phyloP scores from a whole-genome alignment of 768 basidiomycete genomes.

The Dacryopinax primogenitus region DNA sequence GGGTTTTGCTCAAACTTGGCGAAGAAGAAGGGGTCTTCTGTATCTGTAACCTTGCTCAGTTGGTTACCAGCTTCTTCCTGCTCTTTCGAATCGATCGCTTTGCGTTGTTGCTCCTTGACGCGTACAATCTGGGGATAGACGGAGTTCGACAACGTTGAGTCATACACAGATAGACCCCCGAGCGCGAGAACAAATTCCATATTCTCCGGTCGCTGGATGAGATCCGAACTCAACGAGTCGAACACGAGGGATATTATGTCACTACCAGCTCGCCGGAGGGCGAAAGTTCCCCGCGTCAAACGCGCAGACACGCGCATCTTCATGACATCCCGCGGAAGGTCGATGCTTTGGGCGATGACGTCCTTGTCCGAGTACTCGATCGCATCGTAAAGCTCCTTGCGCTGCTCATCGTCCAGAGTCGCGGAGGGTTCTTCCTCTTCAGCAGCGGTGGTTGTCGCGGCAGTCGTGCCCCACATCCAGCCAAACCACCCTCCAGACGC shows the following conservation, averaged over 20 bases:
- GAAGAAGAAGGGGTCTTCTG: slow-evolving; percentile 59
- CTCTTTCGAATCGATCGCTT: slow-evolving; percentile 20
- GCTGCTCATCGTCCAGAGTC: slow-evolving; percentile 81
- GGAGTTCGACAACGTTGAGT: slow-evolving; percentile 72
- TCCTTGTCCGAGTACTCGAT: slow-evolving; percentile 86
- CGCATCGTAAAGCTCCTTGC: slow-evolving; percentile 75
- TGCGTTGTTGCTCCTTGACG: slow-evolving; percentile 42
- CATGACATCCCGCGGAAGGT: slow-evolving; percentile 64
- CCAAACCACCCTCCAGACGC: slow-evolving; percentile 31
- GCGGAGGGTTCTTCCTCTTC: slow-evolving; percentile 35
- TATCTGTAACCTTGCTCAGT: neutral
- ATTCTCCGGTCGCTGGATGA: slow-evolving; percentile 74
- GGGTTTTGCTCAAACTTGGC: slow-evolving; percentile 87
- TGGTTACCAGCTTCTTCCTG: slow-evolving; percentile 28
- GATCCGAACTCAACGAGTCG: slow-evolving; percentile 70
- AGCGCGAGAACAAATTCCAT: slow-evolving; percentile 76
- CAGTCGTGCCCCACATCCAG: slow-evolving; percentile 65
- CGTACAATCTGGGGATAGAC: slow-evolving; percentile 84
- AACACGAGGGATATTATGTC: slow-evolving; percentile 83
- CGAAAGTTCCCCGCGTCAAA: slow-evolving; percentile 78
- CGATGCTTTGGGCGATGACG: slow-evolving; percentile 53
- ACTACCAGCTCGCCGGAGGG: slow-evolving; percentile 50
- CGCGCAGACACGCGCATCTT: slow-evolving; percentile 62
- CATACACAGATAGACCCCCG: slow-evolving; percentile 74
- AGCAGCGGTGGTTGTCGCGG: slow-evolving; percentile 29